phyloP scores from a whole-genome alignment of 176 grass and related monocot species.

The Zizania latifolia region DNA sequence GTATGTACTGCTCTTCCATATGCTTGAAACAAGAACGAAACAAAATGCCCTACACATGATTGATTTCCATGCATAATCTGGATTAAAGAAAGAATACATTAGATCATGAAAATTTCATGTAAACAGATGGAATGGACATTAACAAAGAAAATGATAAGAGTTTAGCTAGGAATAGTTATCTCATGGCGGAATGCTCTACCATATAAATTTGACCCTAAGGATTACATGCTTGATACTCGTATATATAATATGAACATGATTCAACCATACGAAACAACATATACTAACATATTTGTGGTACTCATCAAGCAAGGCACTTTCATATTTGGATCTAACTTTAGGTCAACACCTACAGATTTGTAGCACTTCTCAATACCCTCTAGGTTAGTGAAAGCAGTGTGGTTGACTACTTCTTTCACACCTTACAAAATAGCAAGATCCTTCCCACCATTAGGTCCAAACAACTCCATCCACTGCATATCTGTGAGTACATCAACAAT shows the following conservation, averaged over 20 bases:
- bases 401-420: constrained; percentile 68
- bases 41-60: constrained; percentile 70
- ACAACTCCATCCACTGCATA: not conserved
- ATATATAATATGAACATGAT: not conserved
- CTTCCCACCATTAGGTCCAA: constrained; percentile 50
- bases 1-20: constrained; percentile 89
- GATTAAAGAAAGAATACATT: constrained; percentile 28
- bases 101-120: constrained; percentile 5
- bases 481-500: not conserved
- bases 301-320: constrained; percentile 85
- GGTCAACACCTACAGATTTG: constrained; percentile 69
- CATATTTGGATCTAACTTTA: constrained; percentile 90
- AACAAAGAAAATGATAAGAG: not conserved
- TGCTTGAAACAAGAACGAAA: constrained; percentile 86
- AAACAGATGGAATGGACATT: constrained; percentile 5
- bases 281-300: not conserved
- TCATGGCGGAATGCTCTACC: constrained; percentile 4
- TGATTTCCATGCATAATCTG: constrained; percentile 93
- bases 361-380: constrained; percentile 67
- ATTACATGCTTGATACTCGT: constrained; percentile 16
- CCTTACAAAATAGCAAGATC: constrained; percentile 73
- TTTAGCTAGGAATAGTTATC: constrained; percentile 4
- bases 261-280: not conserved
- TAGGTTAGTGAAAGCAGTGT: constrained; percentile 68
- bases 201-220: not conserved